These are phyloP conservation scores for Aspergillus udagawae DNA, from an alignment of 2,329 filamentous ascomycete species.

Conservation along the genomic window DNA sequence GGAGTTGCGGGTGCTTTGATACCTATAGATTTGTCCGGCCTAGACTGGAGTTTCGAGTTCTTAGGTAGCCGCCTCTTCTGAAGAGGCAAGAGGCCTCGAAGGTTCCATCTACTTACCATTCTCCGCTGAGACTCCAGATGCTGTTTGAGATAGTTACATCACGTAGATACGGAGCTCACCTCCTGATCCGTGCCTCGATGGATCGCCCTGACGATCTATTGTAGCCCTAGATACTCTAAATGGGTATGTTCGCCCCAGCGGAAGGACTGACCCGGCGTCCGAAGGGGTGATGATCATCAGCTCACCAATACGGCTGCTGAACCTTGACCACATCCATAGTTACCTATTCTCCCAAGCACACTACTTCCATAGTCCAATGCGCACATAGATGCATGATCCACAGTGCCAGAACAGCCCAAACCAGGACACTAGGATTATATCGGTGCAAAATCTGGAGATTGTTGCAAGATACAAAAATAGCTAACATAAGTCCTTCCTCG, in stretches of 20 bases:
- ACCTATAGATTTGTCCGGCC: background rate
- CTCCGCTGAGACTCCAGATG: background rate
- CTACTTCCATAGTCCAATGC: background rate
- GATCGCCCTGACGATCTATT: background rate
- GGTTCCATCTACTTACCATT: background rate
- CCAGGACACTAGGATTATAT: background rate
- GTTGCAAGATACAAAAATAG: background rate
- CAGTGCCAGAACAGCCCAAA: background rate
- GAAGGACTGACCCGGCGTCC: background rate
- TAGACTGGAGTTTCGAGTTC: background rate
- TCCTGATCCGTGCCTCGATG: background rate
- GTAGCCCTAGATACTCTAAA: background rate
- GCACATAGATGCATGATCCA: background rate
- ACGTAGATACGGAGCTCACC: background rate
- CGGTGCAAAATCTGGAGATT: background rate
- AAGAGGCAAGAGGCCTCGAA: background rate
- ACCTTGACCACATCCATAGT: background rate
- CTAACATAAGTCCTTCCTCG: background rate
- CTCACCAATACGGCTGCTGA: background rate
- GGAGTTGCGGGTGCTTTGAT: background rate
- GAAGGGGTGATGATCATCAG: background rate
- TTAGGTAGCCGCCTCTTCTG: background rate
- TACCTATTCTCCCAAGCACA: background rate
- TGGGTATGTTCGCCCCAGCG: background rate
- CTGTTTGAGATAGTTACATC: background rate